phyloP scores from a whole-genome alignment of 441 rosid species.

The Lepidium campestre region DNA sequence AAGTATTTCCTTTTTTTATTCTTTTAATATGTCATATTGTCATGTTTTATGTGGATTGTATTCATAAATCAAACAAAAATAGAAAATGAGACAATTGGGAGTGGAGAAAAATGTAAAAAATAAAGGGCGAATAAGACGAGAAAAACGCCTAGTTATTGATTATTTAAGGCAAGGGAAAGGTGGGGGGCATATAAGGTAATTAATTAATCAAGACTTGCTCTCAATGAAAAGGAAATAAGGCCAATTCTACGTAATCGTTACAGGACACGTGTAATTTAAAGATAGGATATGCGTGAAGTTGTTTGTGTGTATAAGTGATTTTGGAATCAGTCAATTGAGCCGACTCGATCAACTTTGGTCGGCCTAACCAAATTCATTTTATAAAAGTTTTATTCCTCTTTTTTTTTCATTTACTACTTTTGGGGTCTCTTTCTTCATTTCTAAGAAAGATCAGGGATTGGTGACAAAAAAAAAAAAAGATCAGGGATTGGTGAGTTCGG shows the following conservation, averaged over 20 bases:
- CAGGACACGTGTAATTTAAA: constrained; percentile 3
- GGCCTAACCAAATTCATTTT: neutral
- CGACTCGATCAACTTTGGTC: constrained; percentile 25
- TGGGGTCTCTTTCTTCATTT: neutral
- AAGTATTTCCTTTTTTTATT: too few species aligned
- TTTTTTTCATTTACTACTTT: neutral
- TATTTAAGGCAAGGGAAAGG: neutral
- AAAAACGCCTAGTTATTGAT: neutral
- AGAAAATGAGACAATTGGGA: neutral
- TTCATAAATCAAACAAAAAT: neutral
- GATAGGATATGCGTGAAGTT: constrained; percentile 12
- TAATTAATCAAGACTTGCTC: neutral
- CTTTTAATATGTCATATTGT: neutral
- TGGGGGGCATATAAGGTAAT: neutral
- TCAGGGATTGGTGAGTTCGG: neutral
- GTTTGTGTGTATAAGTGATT: neutral
- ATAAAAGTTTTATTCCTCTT: neutral
- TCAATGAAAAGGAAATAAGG: neutral
- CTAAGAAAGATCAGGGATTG: neutral
- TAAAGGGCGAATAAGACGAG: neutral
- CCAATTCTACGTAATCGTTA: neutral
- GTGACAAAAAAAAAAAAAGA: neutral
- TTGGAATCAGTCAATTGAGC: constrained; percentile 13
- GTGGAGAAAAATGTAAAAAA: neutral
- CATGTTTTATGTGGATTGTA: neutral